Conservation (phyloP, 345 rosid genomes). For the Ailanthus altissimus region DNA sequence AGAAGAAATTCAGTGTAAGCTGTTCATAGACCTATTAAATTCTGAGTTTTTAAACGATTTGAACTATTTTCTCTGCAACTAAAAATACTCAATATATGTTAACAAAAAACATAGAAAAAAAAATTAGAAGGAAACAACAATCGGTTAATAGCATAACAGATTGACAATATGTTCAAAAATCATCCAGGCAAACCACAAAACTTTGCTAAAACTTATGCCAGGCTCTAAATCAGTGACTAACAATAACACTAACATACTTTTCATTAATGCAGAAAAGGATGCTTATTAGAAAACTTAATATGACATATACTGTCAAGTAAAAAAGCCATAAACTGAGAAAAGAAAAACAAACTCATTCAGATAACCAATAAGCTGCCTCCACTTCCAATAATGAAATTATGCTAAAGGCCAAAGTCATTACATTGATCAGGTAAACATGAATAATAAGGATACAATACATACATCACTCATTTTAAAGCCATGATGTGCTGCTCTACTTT, state of each 20-base stretch:
- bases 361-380: background rate
- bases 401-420: background rate
- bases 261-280: background rate
- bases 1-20: background rate
- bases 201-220: background rate
- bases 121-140: background rate
- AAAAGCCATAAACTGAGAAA: background rate
- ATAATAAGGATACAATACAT: constrained; percentile 29
- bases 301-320: background rate
- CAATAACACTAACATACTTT: background rate
- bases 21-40: background rate
- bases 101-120: background rate
- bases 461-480: constrained; percentile 85
- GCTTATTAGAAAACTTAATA: background rate
- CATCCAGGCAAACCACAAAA: background rate
- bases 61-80: background rate
- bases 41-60: background rate
- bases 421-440: background rate
- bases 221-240: background rate
- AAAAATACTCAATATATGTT: background rate
- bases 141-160: background rate
- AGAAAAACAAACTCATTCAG: background rate
- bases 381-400: background rate
- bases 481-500: constrained; percentile 89
- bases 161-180: background rate